Evolutionary conservation across 75 land plant genomes (phyloP), one percentile per base, ranked within the genome.

Genomic region (Gnetum montanum): DNA sequence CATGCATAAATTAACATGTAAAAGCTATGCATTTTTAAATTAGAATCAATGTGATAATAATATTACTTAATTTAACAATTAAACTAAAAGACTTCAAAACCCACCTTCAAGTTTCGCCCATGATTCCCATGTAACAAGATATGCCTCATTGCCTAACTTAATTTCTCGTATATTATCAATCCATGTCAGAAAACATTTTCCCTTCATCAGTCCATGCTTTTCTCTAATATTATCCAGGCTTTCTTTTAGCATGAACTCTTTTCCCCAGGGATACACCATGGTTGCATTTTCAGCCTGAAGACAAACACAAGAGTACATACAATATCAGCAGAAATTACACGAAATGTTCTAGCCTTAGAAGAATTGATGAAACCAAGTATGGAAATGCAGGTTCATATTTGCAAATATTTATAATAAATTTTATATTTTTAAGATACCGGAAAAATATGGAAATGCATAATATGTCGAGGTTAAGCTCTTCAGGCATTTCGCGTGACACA

Each of bases 211-310:
- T 11, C 77, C 77, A 59, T 74, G 58, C 60, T 74, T 55, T 49
- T 35, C 8, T 57, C 54, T 46, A 15, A 59, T 34, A 43, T 27
- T 12, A 37, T 30, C 49, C 36, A 74, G 34, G 18, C 68, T 49
- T 27, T 71, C 68, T 19, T 45, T 19, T 46, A 72, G 43, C 18
- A 15, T 37, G 45, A 35, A 43, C 61, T 74, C 60, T 49, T 41
- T 64, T 37, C 77, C 77, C 77, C 68, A 71, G n/a, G 77, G 77
- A 52, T 71, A 64, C 20, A 74, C 63, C 68, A 71, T 64, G 12
- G 68, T 74, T 58, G 68, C 49, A 25, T 54, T 58, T 25, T 64
- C 31, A 30, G 51, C 75, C 77, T 74, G 60, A 24, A 30, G 7
- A 23, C n/a, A n/a, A n/a, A n/a, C n/a, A n/a, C n/a, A n/a, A n/a